Conservation (phyloP, 106 monocot genomes). For the Triglochin maritima region DNA sequence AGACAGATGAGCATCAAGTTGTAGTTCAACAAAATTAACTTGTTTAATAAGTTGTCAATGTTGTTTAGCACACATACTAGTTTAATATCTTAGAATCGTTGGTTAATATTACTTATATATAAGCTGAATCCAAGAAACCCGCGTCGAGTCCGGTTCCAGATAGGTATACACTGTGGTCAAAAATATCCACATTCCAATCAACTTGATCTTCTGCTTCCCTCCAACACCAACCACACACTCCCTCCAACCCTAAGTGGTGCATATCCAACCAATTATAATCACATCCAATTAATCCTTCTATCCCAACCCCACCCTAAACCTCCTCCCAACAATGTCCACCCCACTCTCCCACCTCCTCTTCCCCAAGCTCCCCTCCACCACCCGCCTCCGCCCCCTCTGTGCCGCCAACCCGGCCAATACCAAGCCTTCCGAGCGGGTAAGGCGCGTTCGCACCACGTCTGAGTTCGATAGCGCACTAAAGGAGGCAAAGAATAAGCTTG, state of each 20-base stretch:
- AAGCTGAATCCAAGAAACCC: too few relatives aligned
- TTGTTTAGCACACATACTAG: too few relatives aligned
- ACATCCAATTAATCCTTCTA: background rate
- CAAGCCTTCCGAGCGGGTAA: conserved; percentile 34
- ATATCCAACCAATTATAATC: too few relatives aligned
- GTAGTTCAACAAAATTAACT: too few relatives aligned
- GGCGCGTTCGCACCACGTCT: conserved; percentile 48
- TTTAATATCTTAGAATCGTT: too few relatives aligned
- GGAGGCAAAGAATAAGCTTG: conserved; percentile 61
- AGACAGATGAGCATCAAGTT: too few relatives aligned
- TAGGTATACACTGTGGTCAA: too few relatives aligned
- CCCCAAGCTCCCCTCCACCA: background rate
- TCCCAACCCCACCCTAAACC: background rate
- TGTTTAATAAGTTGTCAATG: too few relatives aligned
- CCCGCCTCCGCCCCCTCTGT: background rate
- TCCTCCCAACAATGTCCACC: background rate
- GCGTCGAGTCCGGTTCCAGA: too few relatives aligned
- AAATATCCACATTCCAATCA: too few relatives aligned
- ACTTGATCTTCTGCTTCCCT: background rate
- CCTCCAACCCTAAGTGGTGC: background rate
- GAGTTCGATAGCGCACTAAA: conserved; percentile 67
- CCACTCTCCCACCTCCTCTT: background rate
- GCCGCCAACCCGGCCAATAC: background rate
- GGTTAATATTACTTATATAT: too few relatives aligned
- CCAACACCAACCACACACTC: background rate